A percentile compares a stretch with the other conserved stretches of the same genome.
These are phyloP conservation scores for Fusarium tupiense DNA, from an alignment of 2,329 filamentous ascomycete species.

Conservation along the genomic window DNA sequence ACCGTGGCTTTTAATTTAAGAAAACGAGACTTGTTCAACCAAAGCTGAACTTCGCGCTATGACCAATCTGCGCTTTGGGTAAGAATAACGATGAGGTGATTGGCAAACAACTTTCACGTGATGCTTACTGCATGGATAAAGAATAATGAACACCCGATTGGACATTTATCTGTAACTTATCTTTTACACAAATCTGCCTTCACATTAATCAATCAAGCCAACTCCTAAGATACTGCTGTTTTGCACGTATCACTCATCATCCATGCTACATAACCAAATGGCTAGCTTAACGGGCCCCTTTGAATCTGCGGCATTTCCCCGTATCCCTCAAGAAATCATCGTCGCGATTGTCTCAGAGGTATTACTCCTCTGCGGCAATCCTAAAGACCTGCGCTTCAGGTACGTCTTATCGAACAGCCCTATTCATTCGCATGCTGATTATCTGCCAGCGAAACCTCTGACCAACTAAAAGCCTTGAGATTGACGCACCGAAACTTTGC, in stretches of 20 bases:
- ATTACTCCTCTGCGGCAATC: not conserved
- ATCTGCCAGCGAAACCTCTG: not conserved
- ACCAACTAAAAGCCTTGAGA: not conserved
- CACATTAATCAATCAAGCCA: accelerated
- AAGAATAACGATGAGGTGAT: not conserved
- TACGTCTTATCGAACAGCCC: not conserved
- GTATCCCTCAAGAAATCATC: not conserved
- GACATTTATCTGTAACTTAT: not conserved
- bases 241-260: not conserved
- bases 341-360: not conserved
- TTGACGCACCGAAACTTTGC: not conserved
- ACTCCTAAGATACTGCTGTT: not conserved
- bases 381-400: accelerated
- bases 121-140: not conserved
- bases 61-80: not conserved
- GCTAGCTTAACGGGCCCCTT: not conserved
- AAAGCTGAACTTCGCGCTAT: not conserved
- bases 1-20: accelerated
- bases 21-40: not conserved
- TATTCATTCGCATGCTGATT: accelerated
- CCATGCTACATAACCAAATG: not conserved
- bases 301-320: not conserved
- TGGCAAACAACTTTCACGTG: not conserved
- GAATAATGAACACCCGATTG: not conserved
- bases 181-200: not conserved